Base-by-base conservation (phyloP, 371 early-diverging fungal species). In the Syncephalastrum racemosum region DNA sequence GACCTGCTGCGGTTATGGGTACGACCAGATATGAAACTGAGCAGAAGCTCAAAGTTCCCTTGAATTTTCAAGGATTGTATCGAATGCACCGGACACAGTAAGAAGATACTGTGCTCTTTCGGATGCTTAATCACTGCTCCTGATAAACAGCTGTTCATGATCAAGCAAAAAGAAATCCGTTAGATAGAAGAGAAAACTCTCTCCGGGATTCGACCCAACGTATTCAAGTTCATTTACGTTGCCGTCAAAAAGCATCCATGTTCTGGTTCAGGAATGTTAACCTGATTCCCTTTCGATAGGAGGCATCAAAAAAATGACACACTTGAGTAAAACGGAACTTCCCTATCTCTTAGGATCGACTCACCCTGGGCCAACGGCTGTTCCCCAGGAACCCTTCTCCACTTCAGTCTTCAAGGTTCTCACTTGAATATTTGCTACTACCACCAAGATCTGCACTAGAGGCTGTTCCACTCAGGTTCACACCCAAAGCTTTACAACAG, bases 361-460 rank as follows among this genome's bases (percentile, higher is more conserved):
- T 80, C 67, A 81, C 83, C 80, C 81, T 63, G 67, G 74, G 67
- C 74, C 80, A 79, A 81, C 70, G 75, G 66, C 75, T 77, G 81
- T 80, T 73, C 71, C 66, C 72, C 70, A 65, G 74, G 69, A 77
- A 46, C 75, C 68, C 60, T 73, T 71, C 72, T 73, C 77, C 75
- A 80, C 79, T 79, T 80, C 84, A 84, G 79, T 80, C 79, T 77
- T 80, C 78, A 84, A 81, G 78, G 79, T 67, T 84, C 77, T 77
- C 80, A 77, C 74, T 76, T 80, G 81, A 79, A 77, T 79, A 80
- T 76, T 83, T 80, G 75, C 79, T 79, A 80, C 78, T 77, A 75
- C 79, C 77, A 77, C 79, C 82, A 82, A 77, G 79, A 79, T 79
- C 81, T 79, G 79, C 79, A 77, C 77, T 79, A 79, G 73, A 68